Evolutionary conservation across 2,329 filamentous ascomycete genomes (phyloP).

Genomic region (Aspergillus chevalieri): DNA sequence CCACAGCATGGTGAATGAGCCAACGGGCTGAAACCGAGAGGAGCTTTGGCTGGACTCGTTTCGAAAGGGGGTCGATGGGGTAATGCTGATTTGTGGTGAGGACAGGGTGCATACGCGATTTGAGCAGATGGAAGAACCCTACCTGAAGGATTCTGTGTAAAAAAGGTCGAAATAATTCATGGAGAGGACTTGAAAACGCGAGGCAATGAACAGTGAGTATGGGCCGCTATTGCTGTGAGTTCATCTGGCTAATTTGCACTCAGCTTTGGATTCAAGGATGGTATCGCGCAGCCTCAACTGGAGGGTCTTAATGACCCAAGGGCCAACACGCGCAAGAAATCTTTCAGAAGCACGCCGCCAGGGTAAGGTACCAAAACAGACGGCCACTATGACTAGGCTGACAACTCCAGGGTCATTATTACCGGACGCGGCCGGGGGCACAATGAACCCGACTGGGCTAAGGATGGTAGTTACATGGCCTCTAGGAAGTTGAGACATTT

Average conservation of each 20-base stretch:
- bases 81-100: slow-evolving; percentile 2
- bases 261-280: slow-evolving; percentile 42
- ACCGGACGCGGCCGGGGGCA: slow-evolving; percentile 32
- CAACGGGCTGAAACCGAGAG: slow-evolving; percentile 8
- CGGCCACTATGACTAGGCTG: slow-evolving; percentile 3
- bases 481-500: slow-evolving; percentile 42
- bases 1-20: slow-evolving; percentile 7
- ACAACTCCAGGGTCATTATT: slow-evolving; percentile 25
- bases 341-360: slow-evolving; percentile 10
- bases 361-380: slow-evolving; percentile 19
- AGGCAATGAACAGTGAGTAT: slow-evolving; percentile 15
- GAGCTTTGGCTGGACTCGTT: slow-evolving; percentile 3
- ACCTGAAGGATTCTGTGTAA: background rate
- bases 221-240: background rate
- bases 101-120: too few species aligned
- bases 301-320: slow-evolving; percentile 23
- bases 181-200: slow-evolving; percentile 1
- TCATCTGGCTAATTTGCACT: background rate
- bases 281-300: slow-evolving; percentile 37
- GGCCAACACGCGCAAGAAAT: slow-evolving; percentile 2
- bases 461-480: slow-evolving; percentile 41
- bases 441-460: slow-evolving; percentile 31
- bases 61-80: slow-evolving; percentile 1
- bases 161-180: background rate
- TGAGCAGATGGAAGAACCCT: background rate